Percentiles rank a stretch among this genome's conserved stretches.
Evolutionary conservation across 345 rosid genomes (phyloP).

Genomic region (rapeseed (Brassica napus)): DNA sequence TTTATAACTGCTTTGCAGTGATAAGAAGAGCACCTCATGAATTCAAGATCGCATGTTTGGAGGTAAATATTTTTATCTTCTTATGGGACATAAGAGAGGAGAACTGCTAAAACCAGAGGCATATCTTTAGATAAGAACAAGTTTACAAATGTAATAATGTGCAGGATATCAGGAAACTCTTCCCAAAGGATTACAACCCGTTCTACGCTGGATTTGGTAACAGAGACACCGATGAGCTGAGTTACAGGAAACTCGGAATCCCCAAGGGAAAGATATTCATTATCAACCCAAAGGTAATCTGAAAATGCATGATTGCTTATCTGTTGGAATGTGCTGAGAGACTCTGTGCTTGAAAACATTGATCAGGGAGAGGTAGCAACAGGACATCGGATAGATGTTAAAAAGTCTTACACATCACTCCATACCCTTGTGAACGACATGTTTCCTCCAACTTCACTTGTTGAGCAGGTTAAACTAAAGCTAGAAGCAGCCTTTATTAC

Average conservation of each 20-base stretch:
- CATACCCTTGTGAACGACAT: constrained; percentile 91
- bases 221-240: constrained; percentile 89
- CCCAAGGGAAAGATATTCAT: constrained; percentile 91
- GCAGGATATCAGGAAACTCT: constrained; percentile 85
- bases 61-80: constrained; percentile 47
- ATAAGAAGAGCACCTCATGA: constrained; percentile 95
- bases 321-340: constrained; percentile 9
- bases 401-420: constrained; percentile 77
- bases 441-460: constrained; percentile 80
- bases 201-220: constrained; percentile 95
- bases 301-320: constrained; percentile 3
- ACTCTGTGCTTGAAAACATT: background rate
- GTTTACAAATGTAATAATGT: constrained; percentile 1
- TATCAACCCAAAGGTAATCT: constrained; percentile 82
- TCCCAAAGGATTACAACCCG: constrained; percentile 85
- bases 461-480: constrained; percentile 66
- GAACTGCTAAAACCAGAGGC: background rate
- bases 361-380: constrained; percentile 88
- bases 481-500: background rate
- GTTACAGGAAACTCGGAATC: constrained; percentile 87
- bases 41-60: constrained; percentile 90
- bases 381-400: constrained; percentile 69
- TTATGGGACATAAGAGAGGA: background rate
- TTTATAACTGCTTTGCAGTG: constrained; percentile 49
- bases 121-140: background rate